These are phyloP conservation scores for Starmerella vaccinii DNA, from an alignment of 805 yeast genomes.

Conservation along the genomic window DNA sequence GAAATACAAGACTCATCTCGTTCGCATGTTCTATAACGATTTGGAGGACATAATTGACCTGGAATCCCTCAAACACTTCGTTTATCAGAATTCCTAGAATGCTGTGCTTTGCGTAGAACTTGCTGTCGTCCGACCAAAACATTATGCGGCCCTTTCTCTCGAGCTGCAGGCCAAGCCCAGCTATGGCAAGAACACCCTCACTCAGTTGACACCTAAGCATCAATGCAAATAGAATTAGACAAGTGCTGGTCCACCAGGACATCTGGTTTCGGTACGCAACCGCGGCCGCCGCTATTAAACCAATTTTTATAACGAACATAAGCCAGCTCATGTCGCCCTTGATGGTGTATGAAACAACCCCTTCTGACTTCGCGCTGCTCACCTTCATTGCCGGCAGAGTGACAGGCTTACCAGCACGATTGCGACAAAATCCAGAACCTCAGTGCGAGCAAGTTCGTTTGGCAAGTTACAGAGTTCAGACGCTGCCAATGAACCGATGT, in stretches of 20 bases:
- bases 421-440: too few species aligned
- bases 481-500: too few species aligned
- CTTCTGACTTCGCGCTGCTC: not conserved
- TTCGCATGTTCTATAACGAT: slow-evolving; percentile 5
- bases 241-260: not conserved
- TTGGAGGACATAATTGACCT: slow-evolving; percentile 20
- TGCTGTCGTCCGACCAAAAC: slow-evolving; percentile 7
- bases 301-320: not conserved
- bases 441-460: too few species aligned
- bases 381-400: not conserved
- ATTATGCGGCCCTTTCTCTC: slow-evolving; percentile 12
- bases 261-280: not conserved
- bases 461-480: too few species aligned
- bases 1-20: slow-evolving; percentile 12
- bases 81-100: slow-evolving; percentile 17
- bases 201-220: slow-evolving; percentile 1
- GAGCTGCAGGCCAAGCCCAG: slow-evolving; percentile 19
- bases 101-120: slow-evolving; percentile 11
- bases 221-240: not conserved
- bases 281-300: not conserved
- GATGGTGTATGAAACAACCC: not conserved
- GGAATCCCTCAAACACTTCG: slow-evolving; percentile 21
- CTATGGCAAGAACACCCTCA: slow-evolving; percentile 15
- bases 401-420: not conserved
- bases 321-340: not conserved